Evolutionary conservation across 352 stramenopile species (phyloP).

Genomic region (Globisporangium orthogonon): DNA sequence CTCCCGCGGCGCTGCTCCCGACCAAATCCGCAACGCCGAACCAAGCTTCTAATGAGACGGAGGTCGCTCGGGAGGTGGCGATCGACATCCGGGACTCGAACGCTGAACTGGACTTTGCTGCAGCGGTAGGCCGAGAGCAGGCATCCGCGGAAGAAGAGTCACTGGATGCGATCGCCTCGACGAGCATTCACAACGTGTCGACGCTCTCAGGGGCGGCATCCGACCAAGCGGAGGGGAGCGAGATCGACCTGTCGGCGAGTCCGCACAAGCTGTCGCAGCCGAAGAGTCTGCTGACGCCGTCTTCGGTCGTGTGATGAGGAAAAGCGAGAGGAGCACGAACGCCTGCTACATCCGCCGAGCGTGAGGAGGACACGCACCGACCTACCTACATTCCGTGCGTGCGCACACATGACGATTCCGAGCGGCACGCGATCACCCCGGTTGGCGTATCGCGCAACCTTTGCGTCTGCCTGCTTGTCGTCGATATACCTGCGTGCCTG

Average conservation of each 20-base stretch:
- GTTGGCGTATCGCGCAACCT: background rate
- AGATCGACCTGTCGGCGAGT: conserved; percentile 26
- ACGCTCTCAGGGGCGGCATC: conserved; percentile 19
- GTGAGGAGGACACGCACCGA: no score
- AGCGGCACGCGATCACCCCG: background rate
- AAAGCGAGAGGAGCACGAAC: background rate
- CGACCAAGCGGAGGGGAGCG: background rate
- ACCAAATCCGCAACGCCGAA: conserved; percentile 12
- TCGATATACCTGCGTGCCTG: background rate
- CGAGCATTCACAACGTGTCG: conserved; percentile 45
- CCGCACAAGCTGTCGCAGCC: conserved; percentile 39
- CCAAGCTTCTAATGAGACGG: background rate
- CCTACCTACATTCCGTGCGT: no score
- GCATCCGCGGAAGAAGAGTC: conserved; percentile 9
- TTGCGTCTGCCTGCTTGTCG: background rate
- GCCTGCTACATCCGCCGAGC: background rate
- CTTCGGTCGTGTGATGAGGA: conserved; percentile 43
- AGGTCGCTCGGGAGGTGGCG: conserved; percentile 14
- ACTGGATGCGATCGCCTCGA: conserved; percentile 31
- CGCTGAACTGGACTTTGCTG: conserved; percentile 7
- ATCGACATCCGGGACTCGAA: conserved; percentile 35
- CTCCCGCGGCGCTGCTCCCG: conserved; percentile 10
- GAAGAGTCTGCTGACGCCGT: conserved; percentile 41
- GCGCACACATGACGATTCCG: no score
- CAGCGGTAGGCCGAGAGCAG: background rate